These are phyloP conservation scores for Rhodotorula sp. DNA, from an alignment of 1,284 basidiomycete species.

Conservation along the genomic window DNA sequence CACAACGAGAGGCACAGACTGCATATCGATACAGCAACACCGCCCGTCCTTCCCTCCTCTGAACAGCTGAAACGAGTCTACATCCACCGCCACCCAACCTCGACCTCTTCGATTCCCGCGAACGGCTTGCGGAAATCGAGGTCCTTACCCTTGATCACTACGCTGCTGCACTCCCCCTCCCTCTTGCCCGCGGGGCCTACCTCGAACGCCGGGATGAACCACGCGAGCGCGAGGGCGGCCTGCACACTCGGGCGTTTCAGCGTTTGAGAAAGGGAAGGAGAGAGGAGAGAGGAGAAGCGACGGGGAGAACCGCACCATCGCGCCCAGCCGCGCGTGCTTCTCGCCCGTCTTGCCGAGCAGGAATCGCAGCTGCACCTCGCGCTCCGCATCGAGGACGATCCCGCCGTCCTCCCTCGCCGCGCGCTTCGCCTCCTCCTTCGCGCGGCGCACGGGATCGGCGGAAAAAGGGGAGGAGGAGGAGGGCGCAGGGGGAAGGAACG, in stretches of 20 bases:
- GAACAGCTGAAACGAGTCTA: not conserved
- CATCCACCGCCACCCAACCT: slow-evolving; percentile 50
- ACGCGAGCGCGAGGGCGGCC: slow-evolving; percentile 48
- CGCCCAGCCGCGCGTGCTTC: slow-evolving; percentile 48
- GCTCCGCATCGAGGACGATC: slow-evolving; percentile 46
- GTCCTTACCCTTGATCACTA: slow-evolving; percentile 45
- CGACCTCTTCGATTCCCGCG: slow-evolving; percentile 46
- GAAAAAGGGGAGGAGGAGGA: not conserved
- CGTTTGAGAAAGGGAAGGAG: too few species aligned
- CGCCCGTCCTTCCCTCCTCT: not conserved
- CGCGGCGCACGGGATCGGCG: not conserved
- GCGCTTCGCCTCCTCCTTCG: slow-evolving; percentile 6
- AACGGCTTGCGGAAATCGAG: slow-evolving; percentile 51
- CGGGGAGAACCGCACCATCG: slow-evolving; percentile 39
- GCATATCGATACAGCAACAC: not conserved
- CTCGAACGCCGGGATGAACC: slow-evolving; percentile 51
- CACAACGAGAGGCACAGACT: not conserved
- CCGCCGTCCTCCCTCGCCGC: slow-evolving; percentile 7
- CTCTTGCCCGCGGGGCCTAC: not conserved
- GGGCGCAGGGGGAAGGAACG: slow-evolving; percentile 18
- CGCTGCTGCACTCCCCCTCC: slow-evolving; percentile 3
- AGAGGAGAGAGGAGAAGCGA: not conserved
- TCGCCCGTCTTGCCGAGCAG: slow-evolving; percentile 48
- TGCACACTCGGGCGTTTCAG: not conserved
- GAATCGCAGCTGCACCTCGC: slow-evolving; percentile 49